Base-by-base conservation (phyloP, 2,329 filamentous ascomycete genomes). In the Cordyceps militaris region DNA sequence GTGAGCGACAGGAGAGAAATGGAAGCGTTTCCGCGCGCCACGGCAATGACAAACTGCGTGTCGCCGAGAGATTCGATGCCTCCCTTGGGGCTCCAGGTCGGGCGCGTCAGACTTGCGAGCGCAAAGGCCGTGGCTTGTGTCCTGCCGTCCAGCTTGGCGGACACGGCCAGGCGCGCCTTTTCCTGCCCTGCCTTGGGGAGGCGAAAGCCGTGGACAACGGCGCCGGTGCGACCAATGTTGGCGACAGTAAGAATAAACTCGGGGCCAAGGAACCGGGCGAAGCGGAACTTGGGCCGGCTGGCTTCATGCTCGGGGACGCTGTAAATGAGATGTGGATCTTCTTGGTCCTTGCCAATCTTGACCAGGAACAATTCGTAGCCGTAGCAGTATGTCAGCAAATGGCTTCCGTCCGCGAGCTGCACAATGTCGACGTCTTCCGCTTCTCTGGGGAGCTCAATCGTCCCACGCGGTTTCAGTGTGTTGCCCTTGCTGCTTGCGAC, bases 61-160 rank as follows among this genome's bases (percentile, higher is more conserved):
- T 88, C 84, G 54, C 81, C 82, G 53, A 83, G 73, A 1, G 68
- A 63, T 19, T 80, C 75, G 13, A 56, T 32, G 7, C 54, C 54
- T 1, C 54, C 54, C 44, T 56, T 56, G 26, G 44, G n/a, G 0
- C 79, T 73, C 11, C 81, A 74, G 5, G 78, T 70, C 7, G 81
- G 74, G 4, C 76, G 79, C 10, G 81, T 79, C 10, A 97, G 79
- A 59, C 86, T 83, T 60, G 84, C 84, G 51, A 93, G 84, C 52
- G 94, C 89, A 52, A 97, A 78, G 10, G 88, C 87, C 0, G 89
- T 88, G 4, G 89, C 88, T 58, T 86, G 86, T 61, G 94, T 82
- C 56, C 79, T 79, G 56, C 78, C 81, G 16, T 89, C 84, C 34
- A 96, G 79, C 56, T 77, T 80, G 63, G 75, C 73, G 7, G 76